Conservation (phyloP, 2,329 filamentous ascomycete species). For the Apiospora aurea region DNA sequence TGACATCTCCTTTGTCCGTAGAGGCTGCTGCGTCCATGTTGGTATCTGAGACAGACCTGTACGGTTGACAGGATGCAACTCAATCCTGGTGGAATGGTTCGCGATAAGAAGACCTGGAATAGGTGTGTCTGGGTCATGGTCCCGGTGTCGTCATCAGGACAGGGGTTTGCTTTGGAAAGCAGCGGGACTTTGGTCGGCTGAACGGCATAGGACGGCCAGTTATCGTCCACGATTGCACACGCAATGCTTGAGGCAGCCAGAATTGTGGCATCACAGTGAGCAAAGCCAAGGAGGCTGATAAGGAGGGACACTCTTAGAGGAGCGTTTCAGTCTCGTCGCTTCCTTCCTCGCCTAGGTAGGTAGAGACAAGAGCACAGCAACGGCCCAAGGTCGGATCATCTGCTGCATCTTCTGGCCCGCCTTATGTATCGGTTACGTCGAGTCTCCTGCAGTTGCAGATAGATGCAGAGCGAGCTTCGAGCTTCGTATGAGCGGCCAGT, state of each 20-base stretch:
- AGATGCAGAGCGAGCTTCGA: slow-evolving; percentile 8
- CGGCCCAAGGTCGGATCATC: background rate
- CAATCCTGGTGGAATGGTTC: slow-evolving; percentile 4
- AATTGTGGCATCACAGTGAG: slow-evolving; percentile 6
- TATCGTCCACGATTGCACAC: slow-evolving; percentile 10
- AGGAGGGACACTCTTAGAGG: background rate
- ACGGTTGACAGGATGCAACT: slow-evolving; percentile 17
- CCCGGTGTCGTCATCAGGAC: slow-evolving; percentile 10
- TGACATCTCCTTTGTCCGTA: background rate
- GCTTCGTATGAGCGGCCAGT: background rate
- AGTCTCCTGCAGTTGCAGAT: background rate
- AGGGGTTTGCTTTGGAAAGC: background rate
- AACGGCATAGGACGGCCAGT: background rate
- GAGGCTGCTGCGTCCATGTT: slow-evolving; percentile 5
- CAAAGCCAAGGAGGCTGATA: slow-evolving; percentile 8
- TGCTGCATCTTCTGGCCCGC: background rate
- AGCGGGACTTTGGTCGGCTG: slow-evolving; percentile 11
- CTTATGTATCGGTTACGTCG: slow-evolving; percentile 4
- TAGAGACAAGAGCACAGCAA: background rate
- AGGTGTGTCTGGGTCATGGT: slow-evolving; percentile 14
- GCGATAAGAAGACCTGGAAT: slow-evolving; percentile 4
- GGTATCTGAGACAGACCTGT: slow-evolving; percentile 2
- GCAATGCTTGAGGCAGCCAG: background rate
- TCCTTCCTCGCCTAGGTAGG: background rate
- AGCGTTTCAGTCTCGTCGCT: slow-evolving; percentile 14